Evolutionary conservation across 2,329 filamentous ascomycete genomes (phyloP), one percentile per base, ranked within the genome.

Genomic region (Sclerotinia borealis): DNA sequence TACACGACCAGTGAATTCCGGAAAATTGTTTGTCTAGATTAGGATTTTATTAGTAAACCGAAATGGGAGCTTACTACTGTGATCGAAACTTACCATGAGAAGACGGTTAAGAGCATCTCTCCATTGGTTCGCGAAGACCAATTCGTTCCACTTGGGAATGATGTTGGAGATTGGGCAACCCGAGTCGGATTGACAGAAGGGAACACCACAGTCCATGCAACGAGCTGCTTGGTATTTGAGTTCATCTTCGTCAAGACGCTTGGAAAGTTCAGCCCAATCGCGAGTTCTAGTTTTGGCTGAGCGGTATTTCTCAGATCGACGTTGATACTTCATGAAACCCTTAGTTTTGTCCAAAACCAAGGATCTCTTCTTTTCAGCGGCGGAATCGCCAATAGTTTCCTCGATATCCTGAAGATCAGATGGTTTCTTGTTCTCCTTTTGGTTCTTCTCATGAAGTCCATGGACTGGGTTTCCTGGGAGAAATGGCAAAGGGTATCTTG

Each of bases 1-100:
- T 64, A 97, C 93, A 80, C 93, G 93, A 63, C 93, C 93, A 71
- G 93, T 98, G 77, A 97, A 97, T 75, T 98, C 93, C 4, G 93
- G 93, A 83, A 98, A 97, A 79, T 97, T 97, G 81, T 98, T 97
- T 69, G 93, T 97, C n/a, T n/a, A n/a, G n/a, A n/a, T n/a, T n/a
- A n/a, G n/a, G n/a, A n/a, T n/a, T n/a, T n/a, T n/a, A n/a, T n/a
- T n/a, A n/a, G n/a, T n/a, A n/a, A n/a, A n/a, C n/a, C n/a, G n/a
- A n/a, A n/a, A n/a, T n/a, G n/a, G n/a, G n/a, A n/a, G n/a, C n/a
- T n/a, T n/a, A n/a, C n/a, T n/a, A n/a, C n/a, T n/a, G n/a, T n/a
- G n/a, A n/a, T n/a, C n/a, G n/a, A n/a, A n/a, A n/a, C n/a, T n/a
- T n/a, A n/a, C n/a, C 90, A 96, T 93, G 61, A 97, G 81, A 13